A percentile compares a stretch with the other conserved stretches of the same genome.
Evolutionary conservation across 352 stramenopile species (phyloP).

Genomic region (Pythium periplocum): DNA sequence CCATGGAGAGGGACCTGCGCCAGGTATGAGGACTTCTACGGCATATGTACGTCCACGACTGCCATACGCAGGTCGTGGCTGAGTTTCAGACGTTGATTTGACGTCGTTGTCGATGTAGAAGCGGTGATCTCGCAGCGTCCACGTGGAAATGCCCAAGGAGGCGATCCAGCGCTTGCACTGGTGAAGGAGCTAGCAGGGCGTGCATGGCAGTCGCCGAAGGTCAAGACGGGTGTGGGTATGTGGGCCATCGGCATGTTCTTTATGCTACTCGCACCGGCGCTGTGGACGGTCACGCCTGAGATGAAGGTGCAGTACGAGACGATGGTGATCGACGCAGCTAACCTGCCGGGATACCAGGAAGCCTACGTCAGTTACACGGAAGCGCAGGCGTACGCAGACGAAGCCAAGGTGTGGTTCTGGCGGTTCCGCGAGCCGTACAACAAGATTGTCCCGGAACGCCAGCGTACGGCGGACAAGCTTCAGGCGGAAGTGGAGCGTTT

Average conservation of each 20-base stretch:
- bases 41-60: too few relatives aligned
- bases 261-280: conserved; percentile 66
- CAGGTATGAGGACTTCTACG: too few relatives aligned
- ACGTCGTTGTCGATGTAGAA: too few relatives aligned
- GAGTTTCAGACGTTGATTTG: too few relatives aligned
- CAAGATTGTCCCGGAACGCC: conserved; percentile 43
- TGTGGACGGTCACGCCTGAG: conserved; percentile 57
- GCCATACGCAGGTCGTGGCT: too few relatives aligned
- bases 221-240: conserved; percentile 54
- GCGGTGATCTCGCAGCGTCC: too few relatives aligned
- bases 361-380: conserved; percentile 48
- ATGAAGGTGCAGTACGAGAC: conserved; percentile 75
- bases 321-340: conserved; percentile 69
- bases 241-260: conserved; percentile 82
- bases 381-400: conserved; percentile 50
- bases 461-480: conserved; percentile 56
- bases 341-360: conserved; percentile 74
- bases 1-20: too few relatives aligned
- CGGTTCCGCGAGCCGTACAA: conserved; percentile 76
- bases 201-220: conserved; percentile 53
- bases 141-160: conserved; percentile 4
- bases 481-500: conserved; percentile 46
- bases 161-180: conserved; percentile 46
- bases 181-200: conserved; percentile 43
- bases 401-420: conserved; percentile 87